Percentiles rank a stretch among this genome's conserved stretches.
Evolutionary conservation across 768 basidiomycete genomes (phyloP).

Genomic region (Kwoniella shandongensis): DNA sequence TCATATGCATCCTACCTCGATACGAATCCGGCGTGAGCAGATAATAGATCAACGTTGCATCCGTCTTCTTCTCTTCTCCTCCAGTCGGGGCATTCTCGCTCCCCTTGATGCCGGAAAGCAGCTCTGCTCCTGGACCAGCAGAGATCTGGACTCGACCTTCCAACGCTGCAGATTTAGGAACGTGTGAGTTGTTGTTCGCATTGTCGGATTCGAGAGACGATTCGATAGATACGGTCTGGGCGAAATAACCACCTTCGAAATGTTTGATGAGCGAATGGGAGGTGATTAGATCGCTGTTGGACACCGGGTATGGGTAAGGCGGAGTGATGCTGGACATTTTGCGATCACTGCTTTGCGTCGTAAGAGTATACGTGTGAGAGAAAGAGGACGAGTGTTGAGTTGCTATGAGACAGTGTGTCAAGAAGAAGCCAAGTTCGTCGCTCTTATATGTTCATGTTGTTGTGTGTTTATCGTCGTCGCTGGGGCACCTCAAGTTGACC

Average conservation of each 20-base stretch:
- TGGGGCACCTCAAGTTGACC: no score
- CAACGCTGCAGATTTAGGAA: constrained; percentile 8
- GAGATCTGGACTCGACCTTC: constrained; percentile 17
- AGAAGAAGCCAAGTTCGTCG: no score
- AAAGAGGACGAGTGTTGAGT: no score
- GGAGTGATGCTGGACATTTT: constrained; percentile 13
- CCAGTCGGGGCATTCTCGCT: neutral
- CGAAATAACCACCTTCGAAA: constrained; percentile 47
- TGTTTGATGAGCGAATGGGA: constrained; percentile 31
- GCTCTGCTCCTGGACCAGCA: constrained; percentile 18
- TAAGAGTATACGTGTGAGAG: no score
- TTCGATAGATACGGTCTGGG: constrained; percentile 36
- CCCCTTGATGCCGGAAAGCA: constrained; percentile 3
- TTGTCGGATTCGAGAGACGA: constrained; percentile 5
- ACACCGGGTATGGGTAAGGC: constrained; percentile 34
- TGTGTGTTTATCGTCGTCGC: no score
- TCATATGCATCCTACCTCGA: constrained; percentile 46
- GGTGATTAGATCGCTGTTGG: constrained; percentile 50
- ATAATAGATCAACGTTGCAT: constrained; percentile 46
- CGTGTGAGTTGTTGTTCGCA: neutral
- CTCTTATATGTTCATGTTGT: no score
- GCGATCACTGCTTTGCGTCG: no score
- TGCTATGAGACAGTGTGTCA: no score
- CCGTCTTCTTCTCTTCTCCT: constrained; percentile 1
- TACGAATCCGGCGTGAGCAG: constrained; percentile 34